These are phyloP conservation scores for Trifolium pratense DNA, from an alignment of 306 rosid species.

Conservation along the genomic window DNA sequence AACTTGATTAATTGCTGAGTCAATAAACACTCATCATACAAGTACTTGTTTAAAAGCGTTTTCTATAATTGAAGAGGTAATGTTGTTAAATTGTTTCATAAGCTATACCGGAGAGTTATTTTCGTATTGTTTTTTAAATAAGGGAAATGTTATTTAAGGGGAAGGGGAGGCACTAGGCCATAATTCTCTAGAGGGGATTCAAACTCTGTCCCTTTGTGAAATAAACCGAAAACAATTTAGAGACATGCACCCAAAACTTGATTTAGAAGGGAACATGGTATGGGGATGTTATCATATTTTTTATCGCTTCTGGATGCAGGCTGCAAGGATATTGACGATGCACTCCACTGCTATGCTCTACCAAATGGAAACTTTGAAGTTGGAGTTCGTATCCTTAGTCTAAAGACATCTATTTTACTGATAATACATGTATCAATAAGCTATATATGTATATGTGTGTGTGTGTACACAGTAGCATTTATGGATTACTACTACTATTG, in stretches of 20 bases:
- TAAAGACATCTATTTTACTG: constrained; percentile 34
- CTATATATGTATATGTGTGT: background rate
- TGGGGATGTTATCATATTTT: constrained; percentile 30
- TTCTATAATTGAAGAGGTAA: too few species aligned
- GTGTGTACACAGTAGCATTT: constrained; percentile 12
- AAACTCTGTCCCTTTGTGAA: background rate
- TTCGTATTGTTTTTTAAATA: too few species aligned
- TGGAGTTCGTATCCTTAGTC: constrained; percentile 94
- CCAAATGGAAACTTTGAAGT: constrained; percentile 98
- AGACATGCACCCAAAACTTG: background rate
- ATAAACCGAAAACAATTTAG: background rate
- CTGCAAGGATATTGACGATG: constrained; percentile 97
- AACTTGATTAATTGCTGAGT: too few species aligned
- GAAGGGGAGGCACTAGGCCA: too few species aligned
- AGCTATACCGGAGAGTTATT: too few species aligned
- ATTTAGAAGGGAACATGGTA: constrained; percentile 3
- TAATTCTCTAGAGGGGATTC: background rate
- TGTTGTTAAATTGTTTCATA: too few species aligned
- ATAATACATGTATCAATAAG: constrained; percentile 26
- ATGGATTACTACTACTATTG: constrained; percentile 8
- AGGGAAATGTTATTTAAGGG: too few species aligned
- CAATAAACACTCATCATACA: background rate
- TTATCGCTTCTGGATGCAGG: constrained; percentile 60
- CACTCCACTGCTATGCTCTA: constrained; percentile 87
- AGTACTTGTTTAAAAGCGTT: background rate